phyloP scores from a whole-genome alignment of 2,329 filamentous ascomycete species.

The Botrytis cinerea region DNA sequence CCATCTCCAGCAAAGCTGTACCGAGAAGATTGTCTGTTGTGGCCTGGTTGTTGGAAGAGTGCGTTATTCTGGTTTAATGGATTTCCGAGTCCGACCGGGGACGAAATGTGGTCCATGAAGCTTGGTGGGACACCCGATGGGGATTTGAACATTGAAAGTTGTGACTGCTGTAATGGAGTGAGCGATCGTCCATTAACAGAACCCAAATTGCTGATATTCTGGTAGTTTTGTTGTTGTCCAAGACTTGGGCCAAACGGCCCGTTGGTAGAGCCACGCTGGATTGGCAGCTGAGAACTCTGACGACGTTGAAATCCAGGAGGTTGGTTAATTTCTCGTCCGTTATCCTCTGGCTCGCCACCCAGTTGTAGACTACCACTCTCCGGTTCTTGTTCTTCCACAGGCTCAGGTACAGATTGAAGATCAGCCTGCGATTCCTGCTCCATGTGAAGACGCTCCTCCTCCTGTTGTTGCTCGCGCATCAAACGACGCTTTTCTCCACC shows the following conservation, averaged over 20 bases:
- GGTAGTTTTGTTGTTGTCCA: conserved; percentile 48
- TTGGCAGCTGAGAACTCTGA: conserved; percentile 72
- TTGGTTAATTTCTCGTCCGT: conserved; percentile 47
- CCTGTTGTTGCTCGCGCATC: conserved; percentile 67
- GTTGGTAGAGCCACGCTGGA: conserved; percentile 61
- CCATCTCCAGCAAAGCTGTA: conserved; percentile 85
- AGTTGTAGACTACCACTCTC: conserved; percentile 84
- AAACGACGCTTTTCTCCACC: conserved; percentile 80
- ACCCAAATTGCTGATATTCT: conserved; percentile 53
- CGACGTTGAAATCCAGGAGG: conserved; percentile 58
- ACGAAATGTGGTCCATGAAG: conserved; percentile 62
- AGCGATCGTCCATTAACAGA: conserved; percentile 70
- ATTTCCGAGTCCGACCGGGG: conserved; percentile 50
- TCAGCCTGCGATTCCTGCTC: conserved; percentile 57
- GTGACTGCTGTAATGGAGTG: conserved; percentile 77
- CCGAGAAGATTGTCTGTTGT: conserved; percentile 80
- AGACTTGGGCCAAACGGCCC: conserved; percentile 57
- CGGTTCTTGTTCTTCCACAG: conserved; percentile 69
- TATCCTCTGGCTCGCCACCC: conserved; percentile 86
- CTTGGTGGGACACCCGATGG: conserved; percentile 41
- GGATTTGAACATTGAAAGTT: conserved; percentile 58
- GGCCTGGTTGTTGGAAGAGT: conserved; percentile 63
- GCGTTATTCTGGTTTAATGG: conserved; percentile 49
- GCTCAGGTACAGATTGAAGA: conserved; percentile 49
- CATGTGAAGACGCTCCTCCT: conserved; percentile 54